Evolutionary conservation across 441 rosid genomes (phyloP).

Genomic region (Adansonia grandidieri): DNA sequence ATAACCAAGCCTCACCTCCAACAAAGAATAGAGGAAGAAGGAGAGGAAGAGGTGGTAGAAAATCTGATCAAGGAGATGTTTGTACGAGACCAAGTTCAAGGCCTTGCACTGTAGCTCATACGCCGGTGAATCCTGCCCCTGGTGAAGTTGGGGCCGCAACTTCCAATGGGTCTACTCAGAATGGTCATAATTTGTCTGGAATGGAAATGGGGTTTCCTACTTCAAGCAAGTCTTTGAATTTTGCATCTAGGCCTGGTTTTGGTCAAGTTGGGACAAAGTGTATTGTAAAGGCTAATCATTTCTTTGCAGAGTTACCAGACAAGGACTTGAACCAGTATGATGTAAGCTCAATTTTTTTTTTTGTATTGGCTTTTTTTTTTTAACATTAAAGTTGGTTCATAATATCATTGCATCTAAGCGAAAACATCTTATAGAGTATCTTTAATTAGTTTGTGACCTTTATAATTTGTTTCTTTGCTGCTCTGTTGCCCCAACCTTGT

Average conservation of each 20-base stretch:
- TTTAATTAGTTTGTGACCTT: constrained; percentile 18
- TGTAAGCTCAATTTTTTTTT: constrained; percentile 51
- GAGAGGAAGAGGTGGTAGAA: constrained; percentile 92
- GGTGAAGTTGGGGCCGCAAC: constrained; percentile 38
- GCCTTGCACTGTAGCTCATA: constrained; percentile 70
- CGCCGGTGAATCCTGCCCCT: constrained; percentile 47
- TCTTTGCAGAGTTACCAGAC: constrained; percentile 83
- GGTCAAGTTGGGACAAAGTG: constrained; percentile 90
- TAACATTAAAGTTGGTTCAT: constrained; percentile 25
- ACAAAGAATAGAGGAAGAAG: constrained; percentile 72
- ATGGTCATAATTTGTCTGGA: constrained; percentile 38
- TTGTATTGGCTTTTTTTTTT: constrained; percentile 22
- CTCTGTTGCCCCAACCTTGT: no score
- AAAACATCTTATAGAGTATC: background rate
- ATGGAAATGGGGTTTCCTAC: constrained; percentile 60
- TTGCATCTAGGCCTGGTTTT: constrained; percentile 83
- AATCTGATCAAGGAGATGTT: constrained; percentile 86
- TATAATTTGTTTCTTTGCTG: constrained; percentile 25
- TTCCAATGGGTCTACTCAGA: constrained; percentile 39
- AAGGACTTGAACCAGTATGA: constrained; percentile 94
- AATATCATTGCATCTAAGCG: constrained; percentile 23
- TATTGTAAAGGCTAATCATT: constrained; percentile 97
- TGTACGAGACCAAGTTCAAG: constrained; percentile 92
- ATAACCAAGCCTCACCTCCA: constrained; percentile 67
- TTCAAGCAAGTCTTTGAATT: constrained; percentile 75